phyloP scores from a whole-genome alignment of 371 early-diverging fungal species.

The Saksenaea vasiformis region DNA sequence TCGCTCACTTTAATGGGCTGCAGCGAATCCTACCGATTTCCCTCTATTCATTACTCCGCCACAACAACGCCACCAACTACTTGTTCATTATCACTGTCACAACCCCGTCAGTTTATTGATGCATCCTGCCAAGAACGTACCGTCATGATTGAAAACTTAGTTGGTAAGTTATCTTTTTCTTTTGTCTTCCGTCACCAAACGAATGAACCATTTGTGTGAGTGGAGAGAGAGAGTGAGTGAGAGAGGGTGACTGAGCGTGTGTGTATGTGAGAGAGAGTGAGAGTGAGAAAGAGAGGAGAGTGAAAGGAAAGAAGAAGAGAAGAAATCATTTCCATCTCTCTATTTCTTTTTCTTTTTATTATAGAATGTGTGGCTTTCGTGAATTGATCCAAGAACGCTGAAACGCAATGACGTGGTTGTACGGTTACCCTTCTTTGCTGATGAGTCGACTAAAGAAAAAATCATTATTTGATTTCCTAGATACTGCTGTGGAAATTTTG shows the following conservation, averaged over 20 bases:
- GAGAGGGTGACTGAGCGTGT: too few relatives aligned
- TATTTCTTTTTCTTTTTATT: neutral
- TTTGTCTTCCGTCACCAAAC: neutral
- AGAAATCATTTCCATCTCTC: neutral
- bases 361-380: neutral
- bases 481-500: constrained; percentile 34
- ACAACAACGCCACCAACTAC: neutral
- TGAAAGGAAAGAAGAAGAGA: neutral
- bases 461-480: constrained; percentile 7
- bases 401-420: too few relatives aligned
- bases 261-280: too few relatives aligned
- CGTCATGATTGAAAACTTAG: constrained; percentile 37
- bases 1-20: neutral
- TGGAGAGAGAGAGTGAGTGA: too few relatives aligned
- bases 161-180: constrained; percentile 27
- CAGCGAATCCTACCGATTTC: neutral
- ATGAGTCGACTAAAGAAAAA: too few relatives aligned
- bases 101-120: neutral
- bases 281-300: too few relatives aligned
- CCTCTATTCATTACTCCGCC: neutral
- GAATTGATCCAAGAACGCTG: too few relatives aligned
- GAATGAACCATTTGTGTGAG: neutral
- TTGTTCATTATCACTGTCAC: neutral
- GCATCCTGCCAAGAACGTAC: constrained; percentile 36
- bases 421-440: too few relatives aligned